Conservation (phyloP, 805 yeast genomes). For the Priceomyces castillae region DNA sequence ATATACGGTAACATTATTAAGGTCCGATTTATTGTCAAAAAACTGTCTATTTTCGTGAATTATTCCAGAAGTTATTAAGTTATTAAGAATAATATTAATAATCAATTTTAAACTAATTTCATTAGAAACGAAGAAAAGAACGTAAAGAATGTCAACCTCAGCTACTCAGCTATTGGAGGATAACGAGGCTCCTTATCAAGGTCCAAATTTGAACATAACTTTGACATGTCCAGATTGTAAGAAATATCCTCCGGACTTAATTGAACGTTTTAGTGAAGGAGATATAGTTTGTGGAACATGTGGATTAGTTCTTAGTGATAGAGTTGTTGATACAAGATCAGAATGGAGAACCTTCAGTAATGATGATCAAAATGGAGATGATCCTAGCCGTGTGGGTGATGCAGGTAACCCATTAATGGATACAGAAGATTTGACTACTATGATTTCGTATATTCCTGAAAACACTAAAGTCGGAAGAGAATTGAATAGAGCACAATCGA, state of each 20-base stretch:
- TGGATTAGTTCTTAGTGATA: slow-evolving; percentile 88
- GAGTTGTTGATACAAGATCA: slow-evolving; percentile 90
- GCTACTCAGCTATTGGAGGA: background rate
- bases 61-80: no score
- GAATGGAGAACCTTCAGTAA: slow-evolving; percentile 99
- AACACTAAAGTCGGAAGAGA: slow-evolving; percentile 88
- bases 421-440: slow-evolving; percentile 86
- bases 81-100: no score
- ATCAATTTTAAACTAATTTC: no score
- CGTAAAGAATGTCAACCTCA: background rate
- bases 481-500: slow-evolving; percentile 84
- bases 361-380: slow-evolving; percentile 97
- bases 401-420: slow-evolving; percentile 91
- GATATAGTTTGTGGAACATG: slow-evolving; percentile 98
- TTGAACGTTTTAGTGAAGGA: slow-evolving; percentile 94
- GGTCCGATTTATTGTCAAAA: no score
- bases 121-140: no score
- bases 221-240: slow-evolving; percentile 95
- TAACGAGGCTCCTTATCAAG: slow-evolving; percentile 40
- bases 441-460: slow-evolving; percentile 84
- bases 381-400: slow-evolving; percentile 99
- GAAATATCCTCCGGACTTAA: slow-evolving; percentile 90
- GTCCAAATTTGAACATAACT: slow-evolving; percentile 84
- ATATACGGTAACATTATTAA: no score
- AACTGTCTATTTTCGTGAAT: no score